Evolutionary conservation across 2,329 filamentous ascomycete genomes (phyloP).

Genomic region (Colletotrichum trifolii): DNA sequence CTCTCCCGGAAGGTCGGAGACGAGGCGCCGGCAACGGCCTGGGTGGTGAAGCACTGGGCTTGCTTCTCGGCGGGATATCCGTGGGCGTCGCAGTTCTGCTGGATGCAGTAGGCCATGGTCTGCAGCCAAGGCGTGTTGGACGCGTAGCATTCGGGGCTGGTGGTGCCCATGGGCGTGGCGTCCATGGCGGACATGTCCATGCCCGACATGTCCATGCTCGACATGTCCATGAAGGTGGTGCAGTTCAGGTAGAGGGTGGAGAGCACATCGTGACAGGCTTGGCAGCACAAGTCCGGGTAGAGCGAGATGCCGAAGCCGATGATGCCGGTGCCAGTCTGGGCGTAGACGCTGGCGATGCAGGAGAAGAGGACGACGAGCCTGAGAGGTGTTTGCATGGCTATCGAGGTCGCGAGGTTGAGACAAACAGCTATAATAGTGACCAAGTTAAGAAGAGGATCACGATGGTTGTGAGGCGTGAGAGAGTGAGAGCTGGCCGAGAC

Average conservation of each 20-base stretch:
- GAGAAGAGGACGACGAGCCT: background rate
- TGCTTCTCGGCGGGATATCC: conserved; percentile 37
- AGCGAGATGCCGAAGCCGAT: conserved; percentile 24
- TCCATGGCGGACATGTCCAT: conserved; percentile 25
- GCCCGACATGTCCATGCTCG: background rate
- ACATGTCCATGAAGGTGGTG: conserved; percentile 7
- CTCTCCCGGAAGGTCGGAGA: conserved; percentile 41
- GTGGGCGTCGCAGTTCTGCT: conserved; percentile 43
- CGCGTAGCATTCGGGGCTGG: conserved; percentile 43
- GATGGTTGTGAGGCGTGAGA: too few relatives aligned
- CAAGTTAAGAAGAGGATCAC: too few relatives aligned
- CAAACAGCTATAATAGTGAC: too few relatives aligned
- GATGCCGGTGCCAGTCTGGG: conserved; percentile 17
- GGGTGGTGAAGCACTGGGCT: conserved; percentile 18
- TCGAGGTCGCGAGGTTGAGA: background rate
- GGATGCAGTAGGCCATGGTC: conserved; percentile 49
- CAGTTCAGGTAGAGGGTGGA: conserved; percentile 9
- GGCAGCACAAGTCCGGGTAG: conserved; percentile 20
- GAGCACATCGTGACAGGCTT: conserved; percentile 22
- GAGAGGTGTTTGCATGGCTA: background rate
- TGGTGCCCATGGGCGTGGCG: conserved; percentile 9
- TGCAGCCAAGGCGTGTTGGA: conserved; percentile 44
- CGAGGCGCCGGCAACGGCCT: conserved; percentile 9
- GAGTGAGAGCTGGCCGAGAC: too few relatives aligned
- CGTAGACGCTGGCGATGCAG: background rate